phyloP scores from a whole-genome alignment of 768 basidiomycete genomes.

The Agrocybe chaxingu region DNA sequence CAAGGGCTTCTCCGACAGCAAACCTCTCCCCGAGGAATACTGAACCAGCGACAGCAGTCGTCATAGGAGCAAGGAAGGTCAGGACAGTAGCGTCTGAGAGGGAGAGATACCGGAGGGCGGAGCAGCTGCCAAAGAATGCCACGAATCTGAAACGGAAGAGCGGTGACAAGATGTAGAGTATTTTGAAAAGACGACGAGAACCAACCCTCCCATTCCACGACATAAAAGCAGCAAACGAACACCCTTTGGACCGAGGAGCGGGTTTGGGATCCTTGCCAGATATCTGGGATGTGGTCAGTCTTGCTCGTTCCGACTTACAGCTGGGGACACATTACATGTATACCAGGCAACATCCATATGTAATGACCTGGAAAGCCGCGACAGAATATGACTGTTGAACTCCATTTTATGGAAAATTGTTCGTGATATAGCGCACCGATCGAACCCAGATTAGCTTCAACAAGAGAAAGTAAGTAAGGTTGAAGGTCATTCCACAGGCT shows the following conservation, averaged over 20 bases:
- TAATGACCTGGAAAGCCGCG: slow-evolving; percentile 8
- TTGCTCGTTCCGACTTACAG: slow-evolving; percentile 24
- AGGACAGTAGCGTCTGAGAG: slow-evolving; percentile 76
- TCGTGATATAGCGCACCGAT: slow-evolving; percentile 2
- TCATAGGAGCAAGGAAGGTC: slow-evolving; percentile 68
- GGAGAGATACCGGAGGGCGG: slow-evolving; percentile 68
- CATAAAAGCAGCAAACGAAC: slow-evolving; percentile 54
- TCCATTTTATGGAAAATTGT: background rate
- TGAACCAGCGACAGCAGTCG: slow-evolving; percentile 59
- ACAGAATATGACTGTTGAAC: slow-evolving; percentile 4
- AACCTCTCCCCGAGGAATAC: slow-evolving; percentile 55
- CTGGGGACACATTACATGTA: slow-evolving; percentile 43
- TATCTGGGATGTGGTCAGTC: slow-evolving; percentile 2
- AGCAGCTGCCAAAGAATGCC: slow-evolving; percentile 63
- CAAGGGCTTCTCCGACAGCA: slow-evolving; percentile 49
- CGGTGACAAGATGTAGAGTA: background rate
- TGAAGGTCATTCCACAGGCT: background rate
- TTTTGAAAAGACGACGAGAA: background rate
- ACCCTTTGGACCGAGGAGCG: slow-evolving; percentile 66
- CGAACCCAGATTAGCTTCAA: slow-evolving; percentile 9
- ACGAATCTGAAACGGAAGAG: slow-evolving; percentile 52
- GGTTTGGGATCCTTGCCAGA: slow-evolving; percentile 32
- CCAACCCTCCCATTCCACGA: slow-evolving; percentile 66
- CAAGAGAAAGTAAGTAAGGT: background rate
- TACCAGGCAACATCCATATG: slow-evolving; percentile 45